A percentile compares a stretch with the other conserved stretches of the same genome.
Evolutionary conservation across 768 basidiomycete species (phyloP).

Genomic region (Suillus alpinus): DNA sequence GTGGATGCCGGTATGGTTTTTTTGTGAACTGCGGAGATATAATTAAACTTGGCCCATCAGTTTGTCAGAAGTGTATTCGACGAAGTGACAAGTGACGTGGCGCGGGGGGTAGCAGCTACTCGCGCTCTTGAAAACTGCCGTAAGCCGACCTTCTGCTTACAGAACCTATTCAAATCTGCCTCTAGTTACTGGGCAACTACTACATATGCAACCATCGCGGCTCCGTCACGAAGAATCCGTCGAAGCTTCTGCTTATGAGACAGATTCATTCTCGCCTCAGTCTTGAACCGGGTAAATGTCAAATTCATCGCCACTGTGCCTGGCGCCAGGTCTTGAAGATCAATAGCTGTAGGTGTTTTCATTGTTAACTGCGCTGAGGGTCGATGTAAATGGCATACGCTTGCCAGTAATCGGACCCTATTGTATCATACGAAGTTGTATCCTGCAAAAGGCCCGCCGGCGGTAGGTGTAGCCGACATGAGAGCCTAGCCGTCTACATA

Average conservation of each 20-base stretch:
- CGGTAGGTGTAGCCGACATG: background rate
- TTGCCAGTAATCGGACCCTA: background rate
- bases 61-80: background rate
- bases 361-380: background rate
- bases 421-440: background rate
- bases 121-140: background rate
- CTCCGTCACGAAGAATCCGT: background rate
- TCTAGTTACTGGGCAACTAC: background rate
- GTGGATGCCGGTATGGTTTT: background rate
- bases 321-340: background rate
- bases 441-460: background rate
- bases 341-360: background rate
- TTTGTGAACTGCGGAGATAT: background rate
- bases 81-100: background rate
- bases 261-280: background rate
- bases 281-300: background rate
- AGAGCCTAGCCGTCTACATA: background rate
- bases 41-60: background rate
- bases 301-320: background rate
- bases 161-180: background rate
- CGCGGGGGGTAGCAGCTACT: background rate
- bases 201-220: background rate
- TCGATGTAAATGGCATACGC: background rate
- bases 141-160: background rate
- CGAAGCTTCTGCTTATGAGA: background rate